A percentile compares a stretch with the other conserved stretches of the same genome.
phyloP scores from a whole-genome alignment of 331 rosid genomes.

The Acacia concinna region DNA sequence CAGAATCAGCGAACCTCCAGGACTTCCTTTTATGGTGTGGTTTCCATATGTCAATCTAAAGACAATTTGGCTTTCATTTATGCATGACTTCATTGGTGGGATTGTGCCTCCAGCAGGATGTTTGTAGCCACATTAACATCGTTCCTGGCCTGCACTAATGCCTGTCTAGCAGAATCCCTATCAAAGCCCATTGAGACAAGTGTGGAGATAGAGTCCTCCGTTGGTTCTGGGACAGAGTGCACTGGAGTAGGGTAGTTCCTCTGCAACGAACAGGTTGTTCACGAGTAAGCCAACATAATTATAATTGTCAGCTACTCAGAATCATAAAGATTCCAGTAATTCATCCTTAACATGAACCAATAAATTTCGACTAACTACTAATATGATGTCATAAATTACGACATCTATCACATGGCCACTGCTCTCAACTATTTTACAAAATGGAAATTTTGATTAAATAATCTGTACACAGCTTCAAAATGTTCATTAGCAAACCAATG shows the following conservation, averaged over 20 bases:
- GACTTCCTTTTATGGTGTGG: constrained; percentile 25
- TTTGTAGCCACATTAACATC: constrained; percentile 84
- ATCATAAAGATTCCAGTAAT: background rate
- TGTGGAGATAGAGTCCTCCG: constrained; percentile 75
- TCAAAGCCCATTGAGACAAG: constrained; percentile 97
- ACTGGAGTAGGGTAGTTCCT: constrained; percentile 63
- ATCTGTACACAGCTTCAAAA: background rate
- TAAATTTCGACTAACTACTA: background rate
- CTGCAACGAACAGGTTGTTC: constrained; percentile 43
- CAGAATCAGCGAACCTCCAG: constrained; percentile 37
- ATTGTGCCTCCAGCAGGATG: constrained; percentile 86
- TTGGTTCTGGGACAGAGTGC: constrained; percentile 65
- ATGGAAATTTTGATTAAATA: background rate
- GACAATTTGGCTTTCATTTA: constrained; percentile 19
- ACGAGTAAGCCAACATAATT: background rate
- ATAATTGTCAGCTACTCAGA: background rate
- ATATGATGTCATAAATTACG: background rate
- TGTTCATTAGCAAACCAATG: constrained; percentile 6
- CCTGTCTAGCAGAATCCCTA: constrained; percentile 91
- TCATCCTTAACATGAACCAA: background rate
- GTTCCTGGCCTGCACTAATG: constrained; percentile 88
- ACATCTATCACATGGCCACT: background rate
- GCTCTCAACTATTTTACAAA: background rate
- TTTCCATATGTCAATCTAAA: constrained; percentile 24
- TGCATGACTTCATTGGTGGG: constrained; percentile 47